Conservation (phyloP, 2,329 filamentous ascomycete genomes). For the Fusarium graminum region DNA sequence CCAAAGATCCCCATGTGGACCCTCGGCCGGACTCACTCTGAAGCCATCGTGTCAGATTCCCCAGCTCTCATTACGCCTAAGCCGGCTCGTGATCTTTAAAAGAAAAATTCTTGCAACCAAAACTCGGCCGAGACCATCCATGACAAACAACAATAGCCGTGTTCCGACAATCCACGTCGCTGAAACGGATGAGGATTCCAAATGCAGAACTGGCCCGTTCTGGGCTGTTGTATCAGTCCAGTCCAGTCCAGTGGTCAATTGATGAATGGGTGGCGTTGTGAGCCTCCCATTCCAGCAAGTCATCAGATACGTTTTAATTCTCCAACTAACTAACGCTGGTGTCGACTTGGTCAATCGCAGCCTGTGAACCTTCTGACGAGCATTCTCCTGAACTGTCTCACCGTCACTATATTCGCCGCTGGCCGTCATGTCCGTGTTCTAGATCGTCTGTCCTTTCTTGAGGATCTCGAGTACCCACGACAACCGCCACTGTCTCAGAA, state of each 20-base stretch:
- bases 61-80: slow-evolving; percentile 28
- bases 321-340: slow-evolving; percentile 7
- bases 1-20: slow-evolving; percentile 9
- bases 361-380: slow-evolving; percentile 4
- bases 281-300: slow-evolving; percentile 29
- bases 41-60: slow-evolving; percentile 39
- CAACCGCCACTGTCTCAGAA: slow-evolving; percentile 23
- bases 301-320: slow-evolving; percentile 11
- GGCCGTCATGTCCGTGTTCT: slow-evolving; percentile 2
- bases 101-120: background rate
- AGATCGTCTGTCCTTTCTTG: slow-evolving; percentile 11
- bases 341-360: background rate
- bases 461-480: slow-evolving; percentile 10
- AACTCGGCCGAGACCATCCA: slow-evolving; percentile 35
- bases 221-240: background rate
- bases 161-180: slow-evolving; percentile 18
- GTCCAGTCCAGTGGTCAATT: background rate
- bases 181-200: slow-evolving; percentile 22
- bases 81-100: slow-evolving; percentile 27
- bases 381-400: background rate
- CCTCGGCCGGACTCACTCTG: slow-evolving; percentile 38
- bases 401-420: background rate
- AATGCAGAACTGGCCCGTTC: slow-evolving; percentile 4
- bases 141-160: slow-evolving; percentile 21
- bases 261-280: slow-evolving; percentile 23